Base-by-base conservation (phyloP, 83 land plant genomes). In the Picea mariana region DNA sequence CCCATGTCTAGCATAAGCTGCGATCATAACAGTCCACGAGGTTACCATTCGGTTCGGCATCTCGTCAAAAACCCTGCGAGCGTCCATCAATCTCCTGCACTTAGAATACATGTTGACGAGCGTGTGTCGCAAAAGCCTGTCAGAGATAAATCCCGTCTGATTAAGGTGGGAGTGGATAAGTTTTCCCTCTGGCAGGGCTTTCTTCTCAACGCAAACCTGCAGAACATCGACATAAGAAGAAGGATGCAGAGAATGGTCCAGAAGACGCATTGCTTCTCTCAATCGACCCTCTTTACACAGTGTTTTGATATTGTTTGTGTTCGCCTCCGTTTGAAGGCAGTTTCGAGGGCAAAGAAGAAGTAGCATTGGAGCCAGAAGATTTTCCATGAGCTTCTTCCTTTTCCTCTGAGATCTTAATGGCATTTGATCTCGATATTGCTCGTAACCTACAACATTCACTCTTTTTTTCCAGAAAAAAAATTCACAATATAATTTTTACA, bases 1-100 rank as follows among this genome's bases (percentile, higher is more conserved):
- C 18, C 94, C 92, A 77, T 90, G 87, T 82, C 84, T 89, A 62
- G 86, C 80, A 65, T 83, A 84, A 13, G 84, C 92, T n/a, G 84
- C 87, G 49, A 92, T 85, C 88, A 92, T 90, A 4, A 90, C 79
- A 78, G 85, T 89, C 94, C 94, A 92, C 20, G 94, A 90, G 66
- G 86, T 85, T 79, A 87, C 72, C 68, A 81, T 90, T 72, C 79
- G 88, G 61, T 17, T 12, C 17, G 84, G 84, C 78, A 90, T 87
- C 17, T 67, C 78, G 15, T 85, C 83, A 75, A 92, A 92, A 21
- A 92, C 79, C 47, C 73, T 24, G 72, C 85, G 77, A 40, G 94
- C 94, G 15, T 90, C 89, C 73, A 82, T 77, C 27, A 92, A 55
- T 66, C 83, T 90, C 26, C 89, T 90, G 66, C 86, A 82, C 23